Base-by-base conservation (phyloP, 768 basidiomycete genomes). In the Suillus cothurnatus region DNA sequence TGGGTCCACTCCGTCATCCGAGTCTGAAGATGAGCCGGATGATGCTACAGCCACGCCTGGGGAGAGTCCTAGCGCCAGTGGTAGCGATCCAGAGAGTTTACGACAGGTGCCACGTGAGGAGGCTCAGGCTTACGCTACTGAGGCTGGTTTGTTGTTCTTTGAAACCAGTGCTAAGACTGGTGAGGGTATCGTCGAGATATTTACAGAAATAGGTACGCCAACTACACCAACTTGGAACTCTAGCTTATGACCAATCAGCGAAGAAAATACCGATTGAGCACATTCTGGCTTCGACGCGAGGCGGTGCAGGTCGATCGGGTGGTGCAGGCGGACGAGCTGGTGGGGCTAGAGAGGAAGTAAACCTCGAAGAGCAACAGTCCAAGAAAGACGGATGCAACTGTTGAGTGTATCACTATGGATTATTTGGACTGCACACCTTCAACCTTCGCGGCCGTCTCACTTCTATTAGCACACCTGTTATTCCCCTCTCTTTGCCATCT, bases 91-190 rank as follows among this genome's bases (percentile, higher is more conserved):
- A 39, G 93, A 94, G 78, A 88, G 85, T 67, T 76, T 93, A 71
- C 83, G 97, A 70, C 94, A 98, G 77, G 96, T 99, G 26, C 89
- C 94, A 31, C 85, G 88, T 65, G 97, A 97, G 72, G 97, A 99
- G 80, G 97, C 97, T 2, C 91, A 94, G 73, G 95, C 95, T 9
- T 99, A 99, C 75, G 97, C 97, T 15, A 87, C 92, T 63, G 97
- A 99, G 78, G 90, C 92, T n/a, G 92, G 93, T 1, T 77, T 99
- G 50, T 80, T 99, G 49, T 99, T 99, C 84, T 97, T 97, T 71
- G 97, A 99, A 83, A 97, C 96, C 43, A 93, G 91, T 72, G 97
- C 97, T 31, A 99, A 99, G 87, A 94, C 94, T 6, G 95, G 96
- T 21, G 92, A 96, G 72, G 95, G 95, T 45, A 87, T 99, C 63